Conservation (phyloP, 1,139 yeast species). For the Lodderomyces metapsilosis region DNA sequence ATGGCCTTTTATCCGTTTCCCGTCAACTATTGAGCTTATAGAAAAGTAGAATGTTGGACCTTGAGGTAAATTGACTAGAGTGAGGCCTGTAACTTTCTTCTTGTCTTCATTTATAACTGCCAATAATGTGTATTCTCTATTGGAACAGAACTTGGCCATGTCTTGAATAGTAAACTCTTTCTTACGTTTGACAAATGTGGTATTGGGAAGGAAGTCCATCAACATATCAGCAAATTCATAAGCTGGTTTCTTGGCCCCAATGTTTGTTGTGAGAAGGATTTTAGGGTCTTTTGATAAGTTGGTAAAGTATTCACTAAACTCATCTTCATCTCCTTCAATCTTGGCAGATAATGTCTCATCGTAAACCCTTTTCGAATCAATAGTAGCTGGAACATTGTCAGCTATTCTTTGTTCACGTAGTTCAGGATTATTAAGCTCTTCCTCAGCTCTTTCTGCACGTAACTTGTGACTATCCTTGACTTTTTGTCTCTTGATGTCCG, state of each 20-base stretch:
- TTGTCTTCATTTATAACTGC: conserved; percentile 91
- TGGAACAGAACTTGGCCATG: conserved; percentile 77
- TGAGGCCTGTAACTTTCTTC: conserved; percentile 85
- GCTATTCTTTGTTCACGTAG: conserved; percentile 76
- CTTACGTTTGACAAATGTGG: conserved; percentile 84
- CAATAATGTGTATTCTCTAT: conserved; percentile 83
- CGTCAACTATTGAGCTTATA: conserved; percentile 72
- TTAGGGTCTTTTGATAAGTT: conserved; percentile 67
- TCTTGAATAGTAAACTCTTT: conserved; percentile 80
- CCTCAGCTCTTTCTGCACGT: conserved; percentile 77
- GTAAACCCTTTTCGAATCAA: conserved; percentile 82
- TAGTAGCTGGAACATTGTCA: conserved; percentile 80
- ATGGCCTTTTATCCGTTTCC: conserved; percentile 78
- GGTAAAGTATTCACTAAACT: conserved; percentile 62
- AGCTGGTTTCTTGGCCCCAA: conserved; percentile 80
- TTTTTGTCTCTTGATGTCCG: conserved; percentile 70
- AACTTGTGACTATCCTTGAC: conserved; percentile 75
- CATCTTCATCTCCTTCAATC: conserved; percentile 76
- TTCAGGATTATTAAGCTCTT: conserved; percentile 79
- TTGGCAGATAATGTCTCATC: conserved; percentile 83
- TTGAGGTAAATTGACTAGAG: conserved; percentile 88
- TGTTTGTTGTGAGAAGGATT: conserved; percentile 84
- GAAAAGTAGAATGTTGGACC: conserved; percentile 96
- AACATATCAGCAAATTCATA: conserved; percentile 87
- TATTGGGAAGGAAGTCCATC: conserved; percentile 81